These are phyloP conservation scores for Casuarina equisetifolia DNA, from an alignment of 306 rosid genomes.

Conservation along the genomic window DNA sequence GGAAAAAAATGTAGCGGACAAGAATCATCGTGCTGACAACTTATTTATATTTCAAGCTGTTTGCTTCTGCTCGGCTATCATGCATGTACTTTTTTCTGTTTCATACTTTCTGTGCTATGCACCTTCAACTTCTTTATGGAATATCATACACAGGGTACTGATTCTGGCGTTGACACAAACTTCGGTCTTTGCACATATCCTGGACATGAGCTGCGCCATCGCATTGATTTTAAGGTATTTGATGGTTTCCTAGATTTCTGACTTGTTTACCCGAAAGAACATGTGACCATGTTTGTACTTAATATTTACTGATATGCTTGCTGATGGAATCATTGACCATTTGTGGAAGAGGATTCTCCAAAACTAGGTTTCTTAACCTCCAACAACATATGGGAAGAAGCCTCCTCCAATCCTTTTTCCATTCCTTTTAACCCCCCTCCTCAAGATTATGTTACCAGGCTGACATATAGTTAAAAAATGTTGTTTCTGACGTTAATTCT, in stretches of 20 bases:
- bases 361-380: neutral
- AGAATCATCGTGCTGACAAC: neutral
- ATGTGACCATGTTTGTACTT: neutral
- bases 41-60: neutral
- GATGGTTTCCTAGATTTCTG: neutral
- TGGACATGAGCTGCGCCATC: conserved; percentile 79
- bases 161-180: conserved; percentile 89
- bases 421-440: neutral
- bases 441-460: neutral
- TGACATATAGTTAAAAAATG: neutral
- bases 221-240: conserved; percentile 85
- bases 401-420: neutral
- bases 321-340: neutral
- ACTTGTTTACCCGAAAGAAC: neutral
- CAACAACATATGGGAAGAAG: neutral
- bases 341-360: neutral
- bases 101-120: neutral
- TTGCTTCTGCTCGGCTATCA: neutral
- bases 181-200: conserved; percentile 91
- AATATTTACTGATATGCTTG: neutral
- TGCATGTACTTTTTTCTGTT: neutral
- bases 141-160: conserved; percentile 61
- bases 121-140: conserved; percentile 17
- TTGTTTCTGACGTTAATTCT: conserved; percentile 3
- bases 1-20: neutral